Evolutionary conservation across 345 rosid genomes (phyloP).

Genomic region (Rhodomyrtus tomentosa): DNA sequence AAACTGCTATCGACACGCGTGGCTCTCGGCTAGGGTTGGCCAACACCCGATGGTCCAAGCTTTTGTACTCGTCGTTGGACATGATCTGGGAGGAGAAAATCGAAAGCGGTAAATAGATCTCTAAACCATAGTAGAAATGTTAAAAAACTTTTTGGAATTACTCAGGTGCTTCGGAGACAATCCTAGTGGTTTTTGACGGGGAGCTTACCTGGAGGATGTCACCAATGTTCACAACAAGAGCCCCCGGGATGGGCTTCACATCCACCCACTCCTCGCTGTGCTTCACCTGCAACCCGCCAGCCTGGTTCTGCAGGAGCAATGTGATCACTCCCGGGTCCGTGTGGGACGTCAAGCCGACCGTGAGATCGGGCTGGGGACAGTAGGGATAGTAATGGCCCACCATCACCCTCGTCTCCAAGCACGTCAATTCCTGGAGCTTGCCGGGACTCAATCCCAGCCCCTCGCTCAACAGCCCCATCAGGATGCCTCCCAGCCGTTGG

Average conservation of each 20-base stretch:
- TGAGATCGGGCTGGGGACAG: conserved; percentile 53
- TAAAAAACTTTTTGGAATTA: no score
- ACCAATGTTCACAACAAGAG: conserved; percentile 35
- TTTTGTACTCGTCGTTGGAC: conserved; percentile 36
- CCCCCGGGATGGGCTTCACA: conserved; percentile 34
- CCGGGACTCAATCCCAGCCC: conserved; percentile 25
- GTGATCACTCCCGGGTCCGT: conserved; percentile 37
- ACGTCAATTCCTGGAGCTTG: conserved; percentile 25
- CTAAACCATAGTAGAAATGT: neutral
- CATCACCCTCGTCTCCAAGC: conserved; percentile 24
- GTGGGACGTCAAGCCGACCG: conserved; percentile 32
- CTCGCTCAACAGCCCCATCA: conserved; percentile 35
- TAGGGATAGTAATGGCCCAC: conserved; percentile 36
- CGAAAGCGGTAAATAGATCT: no score
- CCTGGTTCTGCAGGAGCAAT: conserved; percentile 28
- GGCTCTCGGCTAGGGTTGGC: conserved; percentile 26
- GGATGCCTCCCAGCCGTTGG: conserved; percentile 14
- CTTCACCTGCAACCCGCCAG: conserved; percentile 48
- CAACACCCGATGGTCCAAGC: conserved; percentile 35
- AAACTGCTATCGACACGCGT: conserved; percentile 24
- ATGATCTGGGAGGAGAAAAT: conserved; percentile 23
- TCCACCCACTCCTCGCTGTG: conserved; percentile 31
- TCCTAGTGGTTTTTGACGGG: neutral
- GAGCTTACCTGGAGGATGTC: conserved; percentile 40
- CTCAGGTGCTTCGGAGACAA: neutral